Conservation (phyloP, 768 basidiomycete species). For the Gloeostereum incarnatum region DNA sequence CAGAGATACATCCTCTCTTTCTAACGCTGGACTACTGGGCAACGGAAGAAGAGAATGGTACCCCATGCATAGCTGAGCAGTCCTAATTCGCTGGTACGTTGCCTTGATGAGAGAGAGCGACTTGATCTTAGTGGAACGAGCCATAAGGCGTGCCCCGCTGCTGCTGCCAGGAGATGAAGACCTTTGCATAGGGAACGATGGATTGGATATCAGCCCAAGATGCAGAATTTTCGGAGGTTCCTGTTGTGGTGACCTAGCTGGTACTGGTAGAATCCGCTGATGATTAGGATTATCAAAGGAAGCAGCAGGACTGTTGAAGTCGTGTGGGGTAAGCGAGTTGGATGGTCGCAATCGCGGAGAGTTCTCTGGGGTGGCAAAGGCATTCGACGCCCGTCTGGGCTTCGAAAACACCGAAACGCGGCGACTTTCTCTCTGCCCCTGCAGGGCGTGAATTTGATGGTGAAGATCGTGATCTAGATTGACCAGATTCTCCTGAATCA, state of each 20-base stretch:
- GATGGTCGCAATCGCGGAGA: conserved; percentile 31
- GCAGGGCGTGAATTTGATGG: conserved; percentile 12
- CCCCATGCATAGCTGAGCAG: conserved; percentile 56
- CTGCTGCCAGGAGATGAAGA: conserved; percentile 13
- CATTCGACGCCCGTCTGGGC: conserved; percentile 37
- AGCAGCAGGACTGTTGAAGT: too few species aligned
- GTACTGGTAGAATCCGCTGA: conserved; percentile 1
- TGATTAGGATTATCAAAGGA: too few species aligned
- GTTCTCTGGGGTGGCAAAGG: conserved; percentile 32
- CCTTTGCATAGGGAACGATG: conserved; percentile 12
- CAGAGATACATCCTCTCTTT: conserved; percentile 21
- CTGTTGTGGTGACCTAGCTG: background rate
- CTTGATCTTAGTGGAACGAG: conserved; percentile 34
- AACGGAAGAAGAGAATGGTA: conserved; percentile 48
- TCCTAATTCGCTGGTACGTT: conserved; percentile 53
- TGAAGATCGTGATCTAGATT: conserved; percentile 43
- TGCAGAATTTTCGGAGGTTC: conserved; percentile 34
- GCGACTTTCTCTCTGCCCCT: conserved; percentile 27
- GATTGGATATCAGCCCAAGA: conserved; percentile 41
- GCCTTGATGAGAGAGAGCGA: conserved; percentile 41
- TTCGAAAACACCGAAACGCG: conserved; percentile 49
- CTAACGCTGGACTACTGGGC: conserved; percentile 21
- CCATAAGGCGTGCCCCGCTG: conserved; percentile 13
- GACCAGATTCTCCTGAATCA: conserved; percentile 55
- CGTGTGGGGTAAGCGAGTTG: conserved; percentile 15